Percentiles rank a stretch among this genome's conserved stretches.
Conservation (phyloP, 1,284 basidiomycete genomes). For the Ustilago curta region DNA sequence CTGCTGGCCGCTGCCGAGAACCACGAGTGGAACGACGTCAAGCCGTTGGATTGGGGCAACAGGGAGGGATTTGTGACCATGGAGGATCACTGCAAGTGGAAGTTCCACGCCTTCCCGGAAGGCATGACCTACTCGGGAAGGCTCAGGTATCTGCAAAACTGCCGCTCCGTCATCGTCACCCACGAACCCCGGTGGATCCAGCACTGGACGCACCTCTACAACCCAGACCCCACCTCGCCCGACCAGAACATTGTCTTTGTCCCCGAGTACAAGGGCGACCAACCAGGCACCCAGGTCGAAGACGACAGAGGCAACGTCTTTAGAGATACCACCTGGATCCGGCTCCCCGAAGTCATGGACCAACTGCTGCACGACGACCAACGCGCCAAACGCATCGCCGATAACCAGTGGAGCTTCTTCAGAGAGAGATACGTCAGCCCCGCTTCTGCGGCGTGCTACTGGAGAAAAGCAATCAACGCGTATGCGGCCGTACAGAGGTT, state of each 20-base stretch:
- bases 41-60: slow-evolving; percentile 52
- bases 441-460: slow-evolving; percentile 58
- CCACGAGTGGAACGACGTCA: slow-evolving; percentile 60
- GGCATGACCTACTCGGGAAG: slow-evolving; percentile 65
- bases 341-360: slow-evolving; percentile 63
- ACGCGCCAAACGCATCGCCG: slow-evolving; percentile 55
- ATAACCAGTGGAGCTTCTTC: slow-evolving; percentile 63
- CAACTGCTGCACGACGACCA: slow-evolving; percentile 51
- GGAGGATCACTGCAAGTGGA: slow-evolving; percentile 65
- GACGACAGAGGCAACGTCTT: slow-evolving; percentile 38
- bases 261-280: slow-evolving; percentile 38
- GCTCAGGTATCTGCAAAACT: slow-evolving; percentile 64
- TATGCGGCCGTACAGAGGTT: slow-evolving; percentile 50
- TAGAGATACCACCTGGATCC: slow-evolving; percentile 54
- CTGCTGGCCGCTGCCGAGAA: slow-evolving; percentile 44
- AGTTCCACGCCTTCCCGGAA: slow-evolving; percentile 65
- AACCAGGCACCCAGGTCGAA: slow-evolving; percentile 41
- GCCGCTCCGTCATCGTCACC: slow-evolving; percentile 61
- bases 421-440: slow-evolving; percentile 59
- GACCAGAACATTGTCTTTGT: slow-evolving; percentile 67
- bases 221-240: slow-evolving; percentile 53
- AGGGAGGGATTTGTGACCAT: slow-evolving; percentile 45
- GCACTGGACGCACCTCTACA: slow-evolving; percentile 66
- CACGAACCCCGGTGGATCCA: slow-evolving; percentile 64
- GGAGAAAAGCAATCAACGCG: slow-evolving; percentile 56